Evolutionary conservation across 2,329 filamentous ascomycete genomes (phyloP), one percentile per base, ranked within the genome.

Genomic region (Pyrenophora graminea): DNA sequence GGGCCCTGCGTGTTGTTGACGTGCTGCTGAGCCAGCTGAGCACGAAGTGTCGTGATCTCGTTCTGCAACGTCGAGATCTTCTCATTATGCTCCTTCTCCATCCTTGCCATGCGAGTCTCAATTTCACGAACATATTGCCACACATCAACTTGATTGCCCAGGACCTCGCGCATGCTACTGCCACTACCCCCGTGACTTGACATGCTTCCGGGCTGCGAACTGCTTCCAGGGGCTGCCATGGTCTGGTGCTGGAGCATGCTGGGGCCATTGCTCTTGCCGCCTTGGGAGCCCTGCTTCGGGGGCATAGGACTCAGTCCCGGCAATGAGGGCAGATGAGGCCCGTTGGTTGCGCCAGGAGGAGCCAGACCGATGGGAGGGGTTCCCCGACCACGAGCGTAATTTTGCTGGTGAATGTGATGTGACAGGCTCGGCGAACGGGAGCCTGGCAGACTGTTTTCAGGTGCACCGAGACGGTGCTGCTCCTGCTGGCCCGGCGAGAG

Each of bases 91-190:
- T 80, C 78, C 59, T 79, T 76, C 50, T 76, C 73, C 71, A 77
- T 77, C 21, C 73, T 63, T 15, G 70, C 68, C 68, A 80, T 76
- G 15, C 75, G 70, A 30, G 64, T 82, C 65, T 93, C 89, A 42
- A 93, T 77, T 15, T 80, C 81, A 49, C 90, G 85, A 30, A 92
- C 83, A 63, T 91, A 91, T 3, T 80, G 76, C 87, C 87, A 91
- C 7, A 92, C 76, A 36, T 85, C 85, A 23, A 68, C 53, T 12
- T 67, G 63, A 23, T 56, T 84, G 75, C 45, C 84, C 69, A 90
- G 87, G 53, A 90, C 79, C 61, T 90, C 90, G 55, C 83, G 83
- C 58, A 83, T 84, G 64, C 83, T 86, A 53, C 82, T 83, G 13
- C 77, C 80, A 41, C 81, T 84, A 42, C 80, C 82, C 17, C 81